Conservation (phyloP, 2,329 filamentous ascomycete genomes). For the Aspergillus pseudotamarii region DNA sequence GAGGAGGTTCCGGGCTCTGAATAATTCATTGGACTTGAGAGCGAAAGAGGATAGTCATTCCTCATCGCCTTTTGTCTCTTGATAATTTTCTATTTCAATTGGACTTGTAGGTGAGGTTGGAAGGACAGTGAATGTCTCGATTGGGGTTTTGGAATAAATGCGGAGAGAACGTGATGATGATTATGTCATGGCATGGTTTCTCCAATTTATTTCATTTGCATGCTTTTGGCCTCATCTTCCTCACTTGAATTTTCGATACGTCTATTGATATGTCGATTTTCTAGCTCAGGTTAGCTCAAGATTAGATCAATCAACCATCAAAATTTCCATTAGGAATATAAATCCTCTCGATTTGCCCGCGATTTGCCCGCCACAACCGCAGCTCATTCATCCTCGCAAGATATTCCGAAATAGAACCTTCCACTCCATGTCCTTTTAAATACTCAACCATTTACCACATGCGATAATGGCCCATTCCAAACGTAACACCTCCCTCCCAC, state of each 20-base stretch:
- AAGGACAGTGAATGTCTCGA: neutral
- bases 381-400: neutral
- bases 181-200: conserved; percentile 20
- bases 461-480: conserved; percentile 59
- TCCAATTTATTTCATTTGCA: conserved; percentile 2
- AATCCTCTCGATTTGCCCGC: neutral
- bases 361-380: neutral
- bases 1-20: neutral
- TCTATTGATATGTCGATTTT: neutral
- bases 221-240: neutral
- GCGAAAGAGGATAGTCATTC: neutral
- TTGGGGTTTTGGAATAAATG: neutral
- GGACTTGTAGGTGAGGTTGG: neutral
- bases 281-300: neutral
- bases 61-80: neutral
- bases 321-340: neutral
- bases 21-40: neutral
- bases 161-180: conserved; percentile 7
- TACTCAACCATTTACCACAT: conserved; percentile 1
- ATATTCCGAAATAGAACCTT: neutral
- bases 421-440: neutral
- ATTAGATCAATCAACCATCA: neutral
- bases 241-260: neutral
- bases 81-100: neutral
- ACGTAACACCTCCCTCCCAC: conserved; percentile 85